phyloP scores from a whole-genome alignment of 2,329 filamentous ascomycete species.

The Thelonectria discophora region DNA sequence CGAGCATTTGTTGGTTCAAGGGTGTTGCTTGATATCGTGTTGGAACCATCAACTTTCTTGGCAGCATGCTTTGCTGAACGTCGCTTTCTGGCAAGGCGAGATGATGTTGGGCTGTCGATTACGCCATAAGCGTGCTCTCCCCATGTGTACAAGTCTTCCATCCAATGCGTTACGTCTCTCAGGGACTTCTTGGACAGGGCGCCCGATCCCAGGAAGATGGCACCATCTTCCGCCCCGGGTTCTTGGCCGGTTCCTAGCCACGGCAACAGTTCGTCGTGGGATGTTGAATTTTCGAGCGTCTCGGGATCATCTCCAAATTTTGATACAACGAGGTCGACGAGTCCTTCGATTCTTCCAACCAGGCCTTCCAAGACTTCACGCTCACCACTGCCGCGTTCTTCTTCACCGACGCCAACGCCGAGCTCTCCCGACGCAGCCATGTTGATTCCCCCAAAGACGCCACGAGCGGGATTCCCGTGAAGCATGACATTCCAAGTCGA shows the following conservation, averaged over 20 bases:
- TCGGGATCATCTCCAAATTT: conserved; percentile 71
- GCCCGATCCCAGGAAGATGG: conserved; percentile 85
- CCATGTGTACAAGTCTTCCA: conserved; percentile 86
- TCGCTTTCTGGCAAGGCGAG: conserved; percentile 59
- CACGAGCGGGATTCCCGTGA: conserved; percentile 85
- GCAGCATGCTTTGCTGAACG: conserved; percentile 38
- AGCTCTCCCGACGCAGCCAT: conserved; percentile 90
- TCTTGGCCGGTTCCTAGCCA: conserved; percentile 81
- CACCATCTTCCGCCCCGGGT: conserved; percentile 78
- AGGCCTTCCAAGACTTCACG: conserved; percentile 93
- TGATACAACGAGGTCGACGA: conserved; percentile 88
- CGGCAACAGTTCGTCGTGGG: conserved; percentile 38
- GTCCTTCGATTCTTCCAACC: conserved; percentile 78
- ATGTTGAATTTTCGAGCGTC: conserved; percentile 35
- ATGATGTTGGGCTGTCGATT: conserved; percentile 77
- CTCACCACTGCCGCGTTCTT: conserved; percentile 93
- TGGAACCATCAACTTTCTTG: conserved; percentile 14
- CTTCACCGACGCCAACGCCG: conserved; percentile 93
- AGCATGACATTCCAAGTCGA: conserved; percentile 88
- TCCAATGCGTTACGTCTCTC: conserved; percentile 81
- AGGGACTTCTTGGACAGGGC: conserved; percentile 76
- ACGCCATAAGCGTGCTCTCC: conserved; percentile 88
- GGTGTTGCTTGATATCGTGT: conserved; percentile 3
- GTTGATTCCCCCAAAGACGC: conserved; percentile 84
- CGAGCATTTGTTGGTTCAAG: background rate